Base-by-base conservation (phyloP, 305 asterid genomes). In the Fraxinus albicans region DNA sequence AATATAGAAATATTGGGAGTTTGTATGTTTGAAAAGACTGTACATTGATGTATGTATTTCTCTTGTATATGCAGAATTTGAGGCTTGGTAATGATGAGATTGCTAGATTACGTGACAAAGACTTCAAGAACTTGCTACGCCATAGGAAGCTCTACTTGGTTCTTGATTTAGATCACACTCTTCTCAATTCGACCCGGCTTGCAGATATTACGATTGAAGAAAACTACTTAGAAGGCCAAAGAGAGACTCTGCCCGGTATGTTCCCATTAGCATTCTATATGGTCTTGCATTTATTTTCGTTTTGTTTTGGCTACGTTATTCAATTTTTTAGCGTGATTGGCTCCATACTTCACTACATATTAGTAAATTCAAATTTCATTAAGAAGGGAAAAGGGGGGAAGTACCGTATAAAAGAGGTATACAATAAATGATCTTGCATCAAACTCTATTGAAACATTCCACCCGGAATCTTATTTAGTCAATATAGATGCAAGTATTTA, bases 161-260 rank as follows among this genome's bases (percentile, higher is more conserved):
- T 81, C 98, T 96, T 81, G 99, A 96, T 94, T 90, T 96, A 76
- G 99, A 96, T 85, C 98, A 96, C 79, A 96, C 99, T 0, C 87
- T 94, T 80, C 97, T 94, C 27, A 93, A 94, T 84, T 96, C 99
- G 82, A 87, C 97, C 69, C 89, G 92, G 75, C 83, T 93, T 75
- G 6, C 76, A 33, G 96, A 94, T 84, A 86, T 94, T 60, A 91
- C 88, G 33, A 77, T 40, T 69, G 97, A 91, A 63, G 99, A 96
- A 81, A 87, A 75, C 78, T 91, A 91, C 84, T 86, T 96, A 83
- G 84, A 81, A 78, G 89, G 81, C 70, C 94, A 83, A 47, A 78
- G 78, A 77, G 97, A 90, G 70, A 77, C 88, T 82, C 85, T 93
- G 78, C 96, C 98, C 31, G 98, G 99, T 96, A 88, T 31, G 55